Conservation (phyloP, 352 stramenopile genomes). For the Phytopythium boreale region DNA sequence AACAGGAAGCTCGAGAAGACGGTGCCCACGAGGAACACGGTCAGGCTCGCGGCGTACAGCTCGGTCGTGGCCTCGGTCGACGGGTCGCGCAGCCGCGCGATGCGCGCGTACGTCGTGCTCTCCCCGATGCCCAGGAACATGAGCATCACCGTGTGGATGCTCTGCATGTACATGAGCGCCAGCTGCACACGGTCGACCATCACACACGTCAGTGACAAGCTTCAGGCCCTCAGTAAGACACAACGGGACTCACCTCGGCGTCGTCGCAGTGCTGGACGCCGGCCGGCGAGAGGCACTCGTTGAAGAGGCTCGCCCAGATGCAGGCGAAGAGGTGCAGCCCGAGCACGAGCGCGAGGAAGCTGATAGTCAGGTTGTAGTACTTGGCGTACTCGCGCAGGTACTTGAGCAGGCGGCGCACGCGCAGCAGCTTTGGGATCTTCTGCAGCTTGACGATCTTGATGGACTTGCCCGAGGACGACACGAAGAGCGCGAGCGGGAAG, state of each 20-base stretch:
- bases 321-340: conserved; percentile 73
- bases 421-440: conserved; percentile 83
- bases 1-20: conserved; percentile 76
- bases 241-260: conserved; percentile 25
- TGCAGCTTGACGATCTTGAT: conserved; percentile 84
- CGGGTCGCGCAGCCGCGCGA: conserved; percentile 48
- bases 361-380: conserved; percentile 81
- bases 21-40: conserved; percentile 66
- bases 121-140: conserved; percentile 82
- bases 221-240: too few species aligned
- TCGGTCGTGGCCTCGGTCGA: conserved; percentile 36
- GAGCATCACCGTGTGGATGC: conserved; percentile 66
- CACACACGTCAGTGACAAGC: background rate
- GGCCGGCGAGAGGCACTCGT: conserved; percentile 40
- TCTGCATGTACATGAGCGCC: conserved; percentile 68
- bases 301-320: conserved; percentile 70
- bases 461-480: conserved; percentile 57
- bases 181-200: conserved; percentile 29
- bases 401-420: conserved; percentile 67
- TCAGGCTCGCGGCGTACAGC: conserved; percentile 63
- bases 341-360: conserved; percentile 59
- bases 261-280: conserved; percentile 30
- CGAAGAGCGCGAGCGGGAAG: conserved; percentile 73
- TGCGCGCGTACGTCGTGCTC: conserved; percentile 51
- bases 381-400: conserved; percentile 82